Conservation (phyloP, 1,284 basidiomycete genomes). For the Phylloporus sp. region DNA sequence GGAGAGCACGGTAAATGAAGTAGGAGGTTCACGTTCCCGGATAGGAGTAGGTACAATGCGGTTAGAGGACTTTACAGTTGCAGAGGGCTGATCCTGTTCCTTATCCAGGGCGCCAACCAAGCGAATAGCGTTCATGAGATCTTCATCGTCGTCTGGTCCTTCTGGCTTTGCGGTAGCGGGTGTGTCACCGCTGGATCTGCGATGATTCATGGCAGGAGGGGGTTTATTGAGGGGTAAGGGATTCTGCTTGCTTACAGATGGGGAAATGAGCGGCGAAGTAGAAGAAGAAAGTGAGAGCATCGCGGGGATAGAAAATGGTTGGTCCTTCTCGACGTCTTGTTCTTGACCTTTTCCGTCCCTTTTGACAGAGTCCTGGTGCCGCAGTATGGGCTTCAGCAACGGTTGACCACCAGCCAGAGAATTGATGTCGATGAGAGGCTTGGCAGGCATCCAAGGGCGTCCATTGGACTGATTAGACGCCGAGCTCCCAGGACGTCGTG, state of each 20-base stretch:
- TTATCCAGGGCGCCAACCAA: conserved; percentile 33
- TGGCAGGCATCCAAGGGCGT: conserved; percentile 39
- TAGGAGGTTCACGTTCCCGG: conserved; percentile 59
- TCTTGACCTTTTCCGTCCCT: conserved; percentile 22
- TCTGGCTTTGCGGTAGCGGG: conserved; percentile 12
- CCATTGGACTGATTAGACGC: conserved; percentile 42
- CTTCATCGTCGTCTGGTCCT: conserved; percentile 30
- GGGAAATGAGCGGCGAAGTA: conserved; percentile 24
- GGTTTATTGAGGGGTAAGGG: background rate
- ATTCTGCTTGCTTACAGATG: conserved; percentile 14
- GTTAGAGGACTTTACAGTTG: conserved; percentile 14
- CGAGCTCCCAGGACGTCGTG: conserved; percentile 48
- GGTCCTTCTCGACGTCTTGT: conserved; percentile 29
- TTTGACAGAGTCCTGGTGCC: conserved; percentile 34
- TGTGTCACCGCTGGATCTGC: conserved; percentile 21
- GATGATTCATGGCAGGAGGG: conserved; percentile 15
- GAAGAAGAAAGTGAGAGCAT: conserved; percentile 28
- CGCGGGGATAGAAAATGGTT: conserved; percentile 37
- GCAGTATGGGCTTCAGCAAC: conserved; percentile 31
- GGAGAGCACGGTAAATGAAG: conserved; percentile 71
- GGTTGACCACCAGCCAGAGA: conserved; percentile 35
- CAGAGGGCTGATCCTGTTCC: conserved; percentile 19
- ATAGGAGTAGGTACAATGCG: conserved; percentile 67
- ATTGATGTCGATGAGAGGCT: conserved; percentile 58
- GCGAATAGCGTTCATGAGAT: conserved; percentile 37